Conservation (phyloP, 305 asterid genomes). For the Salvia sclarea region DNA sequence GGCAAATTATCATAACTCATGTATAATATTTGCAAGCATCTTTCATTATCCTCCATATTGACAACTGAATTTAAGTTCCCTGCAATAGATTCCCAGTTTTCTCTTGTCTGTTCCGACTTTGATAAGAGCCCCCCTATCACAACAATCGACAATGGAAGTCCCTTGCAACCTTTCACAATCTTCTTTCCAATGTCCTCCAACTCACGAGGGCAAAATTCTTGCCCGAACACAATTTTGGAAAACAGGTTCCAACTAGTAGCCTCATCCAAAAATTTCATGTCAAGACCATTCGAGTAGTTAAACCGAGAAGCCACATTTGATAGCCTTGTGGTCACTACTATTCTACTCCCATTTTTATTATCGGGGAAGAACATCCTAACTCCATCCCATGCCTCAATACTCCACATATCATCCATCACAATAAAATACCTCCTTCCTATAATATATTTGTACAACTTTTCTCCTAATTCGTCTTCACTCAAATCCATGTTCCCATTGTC, state of each 20-base stretch:
- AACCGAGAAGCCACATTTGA: neutral
- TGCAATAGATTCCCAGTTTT: neutral
- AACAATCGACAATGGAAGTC: slow-evolving; percentile 20
- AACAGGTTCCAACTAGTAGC: neutral
- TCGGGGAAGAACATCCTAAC: neutral
- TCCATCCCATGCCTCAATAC: neutral
- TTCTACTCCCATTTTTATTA: neutral
- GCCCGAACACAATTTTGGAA: neutral
- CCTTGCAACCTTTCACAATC: slow-evolving; percentile 4
- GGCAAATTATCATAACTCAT: neutral
- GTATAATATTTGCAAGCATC: neutral
- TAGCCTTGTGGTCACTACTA: slow-evolving; percentile 16
- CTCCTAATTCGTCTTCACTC: no score
- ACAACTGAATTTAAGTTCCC: neutral
- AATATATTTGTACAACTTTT: no score
- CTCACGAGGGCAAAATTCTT: slow-evolving; percentile 6
- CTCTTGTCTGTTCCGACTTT: neutral
- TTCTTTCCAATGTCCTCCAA: neutral
- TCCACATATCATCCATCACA: neutral
- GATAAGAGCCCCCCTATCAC: neutral
- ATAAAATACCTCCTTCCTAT: neutral
- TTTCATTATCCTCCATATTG: neutral
- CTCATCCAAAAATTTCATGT: neutral
- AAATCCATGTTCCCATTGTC: no score
- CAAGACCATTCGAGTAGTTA: neutral